Percentiles rank a stretch among this genome's conserved stretches.
These are phyloP conservation scores for Cladosporium sp. DNA, from an alignment of 2,329 filamentous ascomycete genomes.

Conservation along the genomic window DNA sequence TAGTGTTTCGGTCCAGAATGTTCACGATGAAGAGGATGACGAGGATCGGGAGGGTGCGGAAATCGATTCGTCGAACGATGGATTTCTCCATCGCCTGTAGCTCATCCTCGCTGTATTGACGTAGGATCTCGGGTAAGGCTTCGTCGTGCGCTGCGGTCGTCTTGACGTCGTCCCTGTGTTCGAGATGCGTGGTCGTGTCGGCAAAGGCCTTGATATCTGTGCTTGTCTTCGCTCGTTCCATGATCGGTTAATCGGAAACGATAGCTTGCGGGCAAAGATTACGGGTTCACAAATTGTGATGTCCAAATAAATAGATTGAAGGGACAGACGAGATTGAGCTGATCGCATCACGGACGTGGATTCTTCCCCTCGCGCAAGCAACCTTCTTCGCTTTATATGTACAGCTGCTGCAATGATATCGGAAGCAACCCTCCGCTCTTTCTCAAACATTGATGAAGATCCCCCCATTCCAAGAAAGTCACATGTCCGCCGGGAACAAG, in stretches of 20 bases:
- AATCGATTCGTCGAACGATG: neutral
- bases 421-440: neutral
- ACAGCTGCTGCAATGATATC: too few species aligned
- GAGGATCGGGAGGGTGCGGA: slow-evolving; percentile 1
- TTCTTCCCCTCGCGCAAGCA: too few species aligned
- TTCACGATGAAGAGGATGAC: slow-evolving; percentile 17
- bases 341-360: too few species aligned
- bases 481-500: neutral
- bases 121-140: neutral
- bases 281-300: too few species aligned
- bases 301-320: too few species aligned
- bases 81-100: slow-evolving; percentile 2
- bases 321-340: too few species aligned
- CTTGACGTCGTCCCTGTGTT: neutral
- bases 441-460: neutral
- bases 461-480: neutral
- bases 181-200: neutral
- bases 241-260: neutral
- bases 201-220: neutral
- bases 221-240: neutral
- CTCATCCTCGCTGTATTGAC: neutral
- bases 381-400: too few species aligned
- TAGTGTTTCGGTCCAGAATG: slow-evolving; percentile 23
- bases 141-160: neutral
- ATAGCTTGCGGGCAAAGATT: too few species aligned